Evolutionary conservation across 2,329 filamentous ascomycete genomes (phyloP), one percentile per base, ranked within the genome.

Genomic region (Fusarium graminum): DNA sequence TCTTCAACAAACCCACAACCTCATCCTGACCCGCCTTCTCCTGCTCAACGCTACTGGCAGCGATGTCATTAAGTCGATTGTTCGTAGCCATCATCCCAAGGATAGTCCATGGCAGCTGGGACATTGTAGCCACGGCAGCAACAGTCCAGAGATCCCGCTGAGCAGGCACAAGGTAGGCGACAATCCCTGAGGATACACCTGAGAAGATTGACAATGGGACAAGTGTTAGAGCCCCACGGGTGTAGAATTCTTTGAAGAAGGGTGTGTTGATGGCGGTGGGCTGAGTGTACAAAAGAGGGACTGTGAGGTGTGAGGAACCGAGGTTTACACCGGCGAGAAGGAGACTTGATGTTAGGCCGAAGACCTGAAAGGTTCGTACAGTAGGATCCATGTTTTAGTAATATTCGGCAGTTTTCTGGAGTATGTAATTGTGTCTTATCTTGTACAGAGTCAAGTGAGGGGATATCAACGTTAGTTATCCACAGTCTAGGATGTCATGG

Each of bases 241-340:
- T 60, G 16, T 69, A 69, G 32, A 69, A 64, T 3, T 69, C 54
- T 10, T 64, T 67, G 59, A 69, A 69, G 29, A 69, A 67, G 7
- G 62, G 29, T 3, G 59, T 64, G 42, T 52, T 69, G 42, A 67
- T 46, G 5, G 54, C 52, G 9, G 30, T 55, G n/a, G 66, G 63
- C 16, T 59, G 58, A 7, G 30, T 26, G 9, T 69, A 69, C 12
- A 69, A 63, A 8, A 69, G 39, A 4, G 66, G 66, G 6, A 69
- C 66, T 3, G 63, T 69, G 11, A 69, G 45, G n/a, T 58, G 62
- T 1, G 66, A 69, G 8, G 66, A 41, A 9, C 66, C 66, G 11
- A 69, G 36, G 13, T 69, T 69, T 14, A 61, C 29, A 3, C 66
- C 63, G 7, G 58, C 63, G 1, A 69, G 53, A 25, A 69, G 22